phyloP scores from a whole-genome alignment of 306 rosid species.

The Alnus glutinosa region DNA sequence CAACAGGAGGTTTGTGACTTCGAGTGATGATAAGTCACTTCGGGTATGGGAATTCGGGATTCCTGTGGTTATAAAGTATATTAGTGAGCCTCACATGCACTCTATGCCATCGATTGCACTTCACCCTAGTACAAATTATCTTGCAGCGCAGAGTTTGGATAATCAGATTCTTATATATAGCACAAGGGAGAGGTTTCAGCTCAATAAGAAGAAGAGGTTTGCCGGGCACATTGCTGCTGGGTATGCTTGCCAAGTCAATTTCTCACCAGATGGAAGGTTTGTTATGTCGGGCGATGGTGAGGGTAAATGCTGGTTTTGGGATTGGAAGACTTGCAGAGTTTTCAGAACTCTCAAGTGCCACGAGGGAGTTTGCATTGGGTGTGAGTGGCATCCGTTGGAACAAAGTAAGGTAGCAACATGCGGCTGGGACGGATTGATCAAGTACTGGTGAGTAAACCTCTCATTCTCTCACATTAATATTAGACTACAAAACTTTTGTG shows the following conservation, averaged over 20 bases:
- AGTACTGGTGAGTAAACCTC: conserved; percentile 73
- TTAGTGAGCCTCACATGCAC: conserved; percentile 98
- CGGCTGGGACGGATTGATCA: conserved; percentile 98
- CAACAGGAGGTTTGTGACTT: conserved; percentile 93
- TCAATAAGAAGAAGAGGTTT: conserved; percentile 95
- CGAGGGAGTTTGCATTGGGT: conserved; percentile 90
- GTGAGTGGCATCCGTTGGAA: conserved; percentile 92
- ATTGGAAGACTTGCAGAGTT: conserved; percentile 98
- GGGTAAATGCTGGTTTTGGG: conserved; percentile 99
- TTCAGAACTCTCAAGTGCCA: conserved; percentile 95
- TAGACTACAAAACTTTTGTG: not conserved
- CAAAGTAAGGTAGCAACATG: conserved; percentile 98
- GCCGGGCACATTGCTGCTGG: conserved; percentile 95
- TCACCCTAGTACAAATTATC: conserved; percentile 92
- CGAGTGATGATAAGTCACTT: conserved; percentile 94
- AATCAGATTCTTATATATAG: conserved; percentile 95
- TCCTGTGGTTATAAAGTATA: conserved; percentile 95
- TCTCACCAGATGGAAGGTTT: conserved; percentile 95
- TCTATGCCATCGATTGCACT: conserved; percentile 96
- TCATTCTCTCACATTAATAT: conserved; percentile 11
- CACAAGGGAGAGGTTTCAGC: conserved; percentile 97
- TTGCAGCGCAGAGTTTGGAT: conserved; percentile 97
- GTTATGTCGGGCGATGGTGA: conserved; percentile 96
- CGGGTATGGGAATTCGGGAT: conserved; percentile 98
- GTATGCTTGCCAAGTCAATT: conserved; percentile 92